Base-by-base conservation (phyloP, 2,329 filamentous ascomycete species). In the Ophiostoma himal-ulmi region DNA sequence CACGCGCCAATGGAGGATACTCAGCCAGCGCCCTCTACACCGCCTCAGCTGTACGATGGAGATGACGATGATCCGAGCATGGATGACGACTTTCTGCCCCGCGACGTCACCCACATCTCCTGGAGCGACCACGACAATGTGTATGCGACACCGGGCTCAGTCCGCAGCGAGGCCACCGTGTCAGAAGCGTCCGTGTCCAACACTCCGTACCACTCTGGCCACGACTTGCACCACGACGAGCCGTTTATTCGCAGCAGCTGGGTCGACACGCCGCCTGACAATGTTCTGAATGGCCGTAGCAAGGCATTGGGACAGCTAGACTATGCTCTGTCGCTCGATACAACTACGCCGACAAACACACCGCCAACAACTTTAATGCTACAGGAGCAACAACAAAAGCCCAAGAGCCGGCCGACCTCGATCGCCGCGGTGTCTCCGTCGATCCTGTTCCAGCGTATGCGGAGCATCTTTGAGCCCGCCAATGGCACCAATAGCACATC, bases 391-490 rank as follows among this genome's bases (percentile, higher is more conserved):
- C 60, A 8, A 41, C 62, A 37, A 11, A n/a, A 65, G 36, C 62
- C 62, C 22, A 68, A 34, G 30, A 68, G 68, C 68, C 68, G 62
- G 68, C 71, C 67, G n/a, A 73, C 66, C 62, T 75, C 73, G 5
- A 70, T 72, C 13, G 69, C 69, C 20, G 65, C 71, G 14, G 71
- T 73, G 10, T 69, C 72, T 0, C 76, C 76, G 1, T 76, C 75
- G 11, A 77, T 75, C 17, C 73, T 82, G 26, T 82, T 82, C 75
- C 77, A 79, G 68, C 77, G 78, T 41, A 80, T 82, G 77, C 78
- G 80, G 30, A 80, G 74, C 71, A 78, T 82, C 57, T 82, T 82
- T 69, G 81, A 82, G 71, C 75, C 74, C 36, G 71, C 73, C 0
- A 26, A 74, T 22, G 71, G 68, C 60, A 39, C 13, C 26, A 26